Conservation (phyloP, 1,284 basidiomycete species). For the Vanrija humicola region DNA sequence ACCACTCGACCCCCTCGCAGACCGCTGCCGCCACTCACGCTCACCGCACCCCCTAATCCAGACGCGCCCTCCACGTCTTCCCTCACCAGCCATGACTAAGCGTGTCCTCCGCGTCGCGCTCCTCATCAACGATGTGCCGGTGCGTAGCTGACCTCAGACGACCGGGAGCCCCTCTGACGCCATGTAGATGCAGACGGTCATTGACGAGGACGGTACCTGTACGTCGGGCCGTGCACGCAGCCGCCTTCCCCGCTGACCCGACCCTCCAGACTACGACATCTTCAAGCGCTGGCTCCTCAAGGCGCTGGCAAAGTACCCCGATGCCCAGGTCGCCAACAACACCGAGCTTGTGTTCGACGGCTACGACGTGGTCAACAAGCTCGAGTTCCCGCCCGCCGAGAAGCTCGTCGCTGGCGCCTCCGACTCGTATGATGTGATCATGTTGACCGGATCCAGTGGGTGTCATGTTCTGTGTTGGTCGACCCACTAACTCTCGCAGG, state of each 20-base stretch:
- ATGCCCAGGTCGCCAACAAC: constrained; percentile 18
- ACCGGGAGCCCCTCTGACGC: not conserved
- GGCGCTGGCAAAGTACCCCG: constrained; percentile 37
- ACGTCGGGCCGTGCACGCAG: constrained; percentile 1
- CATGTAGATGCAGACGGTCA: constrained; percentile 36
- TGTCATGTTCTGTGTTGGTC: constrained; percentile 2
- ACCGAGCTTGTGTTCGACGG: constrained; percentile 49
- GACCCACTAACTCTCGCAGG: constrained; percentile 15
- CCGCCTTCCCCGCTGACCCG: not conserved
- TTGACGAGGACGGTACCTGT: constrained; percentile 44
- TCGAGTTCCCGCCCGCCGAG: constrained; percentile 49
- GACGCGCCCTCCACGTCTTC: not conserved
- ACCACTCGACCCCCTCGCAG: too few species aligned
- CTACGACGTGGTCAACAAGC: constrained; percentile 52
- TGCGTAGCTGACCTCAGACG: constrained; percentile 19
- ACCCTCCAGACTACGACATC: constrained; percentile 47
- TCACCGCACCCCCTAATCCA: not conserved
- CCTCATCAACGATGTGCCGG: constrained; percentile 47
- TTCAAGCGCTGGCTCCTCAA: constrained; percentile 45
- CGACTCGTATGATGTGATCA: constrained; percentile 49
- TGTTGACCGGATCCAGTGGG: constrained; percentile 55
- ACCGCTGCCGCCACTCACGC: too few species aligned
- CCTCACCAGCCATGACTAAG: constrained; percentile 19
- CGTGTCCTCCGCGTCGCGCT: constrained; percentile 41
- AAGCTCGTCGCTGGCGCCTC: constrained; percentile 41